A percentile compares a stretch with the other conserved stretches of the same genome.
Conservation (phyloP, 2,329 filamentous ascomycete genomes). For the Dryadomyces quercus-mongolicae region DNA sequence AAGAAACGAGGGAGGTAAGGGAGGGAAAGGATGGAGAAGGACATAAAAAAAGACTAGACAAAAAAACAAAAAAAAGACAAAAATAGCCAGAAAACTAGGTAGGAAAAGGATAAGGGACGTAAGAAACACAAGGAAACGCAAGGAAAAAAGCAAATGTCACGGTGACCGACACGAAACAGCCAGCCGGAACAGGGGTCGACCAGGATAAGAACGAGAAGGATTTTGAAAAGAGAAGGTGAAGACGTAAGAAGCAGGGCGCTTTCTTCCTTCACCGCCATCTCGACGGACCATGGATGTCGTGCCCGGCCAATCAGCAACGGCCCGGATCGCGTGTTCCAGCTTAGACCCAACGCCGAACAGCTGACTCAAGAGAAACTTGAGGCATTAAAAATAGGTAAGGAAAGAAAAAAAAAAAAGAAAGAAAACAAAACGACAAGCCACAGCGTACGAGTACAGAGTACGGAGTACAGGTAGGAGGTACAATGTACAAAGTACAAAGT, state of each 20-base stretch:
- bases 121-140: too few species aligned
- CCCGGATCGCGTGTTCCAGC: background rate
- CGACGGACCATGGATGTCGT: background rate
- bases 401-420: background rate
- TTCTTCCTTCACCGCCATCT: constrained; percentile 2
- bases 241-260: background rate
- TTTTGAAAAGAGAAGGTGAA: background rate
- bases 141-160: background rate
- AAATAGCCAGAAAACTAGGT: background rate
- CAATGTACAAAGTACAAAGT: background rate
- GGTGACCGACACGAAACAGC: background rate
- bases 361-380: background rate
- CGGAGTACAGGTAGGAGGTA: background rate
- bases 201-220: background rate
- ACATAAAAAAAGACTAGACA: background rate
- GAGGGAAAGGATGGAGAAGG: background rate
- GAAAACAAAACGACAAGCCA: background rate
- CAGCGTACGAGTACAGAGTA: background rate
- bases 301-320: background rate
- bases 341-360: background rate
- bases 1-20: background rate
- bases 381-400: background rate
- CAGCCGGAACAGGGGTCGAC: background rate
- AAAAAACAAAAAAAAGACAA: background rate
- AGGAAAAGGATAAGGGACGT: too few species aligned